Evolutionary conservation across 305 asterid genomes (phyloP).

Genomic region (Ilex paraguariensis): DNA sequence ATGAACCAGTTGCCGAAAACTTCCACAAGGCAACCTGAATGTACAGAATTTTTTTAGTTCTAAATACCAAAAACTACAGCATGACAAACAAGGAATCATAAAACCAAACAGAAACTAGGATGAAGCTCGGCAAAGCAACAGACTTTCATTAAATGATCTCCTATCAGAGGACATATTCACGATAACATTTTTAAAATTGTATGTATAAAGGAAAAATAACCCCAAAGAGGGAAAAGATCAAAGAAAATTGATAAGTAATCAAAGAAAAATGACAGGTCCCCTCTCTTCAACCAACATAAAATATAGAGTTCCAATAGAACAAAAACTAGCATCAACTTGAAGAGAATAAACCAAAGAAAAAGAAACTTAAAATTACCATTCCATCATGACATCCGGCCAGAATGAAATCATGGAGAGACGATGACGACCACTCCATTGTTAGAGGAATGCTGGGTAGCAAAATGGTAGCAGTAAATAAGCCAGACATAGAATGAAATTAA

Average conservation of each 20-base stretch:
- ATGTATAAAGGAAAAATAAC: too few species aligned
- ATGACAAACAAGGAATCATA: conserved; percentile 5
- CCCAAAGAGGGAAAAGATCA: too few species aligned
- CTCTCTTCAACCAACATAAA: background rate
- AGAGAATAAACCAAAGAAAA: background rate
- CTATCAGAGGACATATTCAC: background rate
- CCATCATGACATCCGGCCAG: conserved; percentile 98
- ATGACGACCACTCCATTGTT: conserved; percentile 84
- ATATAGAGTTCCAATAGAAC: background rate
- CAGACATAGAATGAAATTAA: conserved; percentile 5
- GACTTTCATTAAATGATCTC: background rate
- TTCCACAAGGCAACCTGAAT: conserved; percentile 92
- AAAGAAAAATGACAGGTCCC: conserved; percentile 6
- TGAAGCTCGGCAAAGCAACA: background rate
- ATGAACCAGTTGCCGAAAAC: conserved; percentile 53
- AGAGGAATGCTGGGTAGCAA: conserved; percentile 68
- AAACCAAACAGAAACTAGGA: conserved; percentile 2
- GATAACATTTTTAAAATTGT: background rate
- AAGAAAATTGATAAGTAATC: conserved; percentile 3
- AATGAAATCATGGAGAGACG: conserved; percentile 74
- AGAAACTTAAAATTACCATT: conserved; percentile 48
- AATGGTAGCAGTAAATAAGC: conserved; percentile 17
- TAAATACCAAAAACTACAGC: background rate
- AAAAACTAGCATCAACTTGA: background rate
- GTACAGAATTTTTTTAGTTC: conserved; percentile 8